Base-by-base conservation (phyloP, 306 rosid species). In the Quercus glauca region DNA sequence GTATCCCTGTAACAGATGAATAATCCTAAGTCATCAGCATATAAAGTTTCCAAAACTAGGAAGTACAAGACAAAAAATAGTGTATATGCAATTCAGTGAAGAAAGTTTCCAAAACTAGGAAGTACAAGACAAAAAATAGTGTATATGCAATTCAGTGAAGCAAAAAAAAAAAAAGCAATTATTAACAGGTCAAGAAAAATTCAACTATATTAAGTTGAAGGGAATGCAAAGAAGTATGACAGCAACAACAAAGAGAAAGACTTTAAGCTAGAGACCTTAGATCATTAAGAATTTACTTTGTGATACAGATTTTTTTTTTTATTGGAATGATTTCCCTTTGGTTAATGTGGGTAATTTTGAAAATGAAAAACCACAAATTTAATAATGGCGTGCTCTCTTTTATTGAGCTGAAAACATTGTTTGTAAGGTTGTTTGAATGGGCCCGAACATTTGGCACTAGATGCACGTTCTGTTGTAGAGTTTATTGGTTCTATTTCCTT, bases 1-100 rank as follows among this genome's bases (percentile, higher is more conserved):
- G 99, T 90, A 87, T 80, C 93, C 89, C 99, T 95, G 86, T 71
- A 87, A 83, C 55, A 85, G 28, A 45, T 41, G 67, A 70, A 84
- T 61, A 83, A 75, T 68, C 83, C 72, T 79, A 76, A 79, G 81
- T 69, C 60, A 60, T n/a, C 78, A 18, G 63, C 73, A 74, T 25
- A 64, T 52, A 55, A 71, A 58, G 65, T 73, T 81, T 28, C 35
- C 65, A 56, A 52, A 74, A 71, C 57, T 35, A 74, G 29, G 63
- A 69, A 41, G 57, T 53, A 76, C n/a, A 61, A 65, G 31, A 67
- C 56, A 74, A 76, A 69, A 68, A 55, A 71, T 70, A 55, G 28
- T 59, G 73, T 41, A 55, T 61, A 56, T 28, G 71, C 35, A 37
- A 76, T 67, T 25, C 45, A 19, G 58, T 23, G 80, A 72, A 69